Conservation (phyloP, 2,329 filamentous ascomycete species). For the Tolypocladium amazonense region DNA sequence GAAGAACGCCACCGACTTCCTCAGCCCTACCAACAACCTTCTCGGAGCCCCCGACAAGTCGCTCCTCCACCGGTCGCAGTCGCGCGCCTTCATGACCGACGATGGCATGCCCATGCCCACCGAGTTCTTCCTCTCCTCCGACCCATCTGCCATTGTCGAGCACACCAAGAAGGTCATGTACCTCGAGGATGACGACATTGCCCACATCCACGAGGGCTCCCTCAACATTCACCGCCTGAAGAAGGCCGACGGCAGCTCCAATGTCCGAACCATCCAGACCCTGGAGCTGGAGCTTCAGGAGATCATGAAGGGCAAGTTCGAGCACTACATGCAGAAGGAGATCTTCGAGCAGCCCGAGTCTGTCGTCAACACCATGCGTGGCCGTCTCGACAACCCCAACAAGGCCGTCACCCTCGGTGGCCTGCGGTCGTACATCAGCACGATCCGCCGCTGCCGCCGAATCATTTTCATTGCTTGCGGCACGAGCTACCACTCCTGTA, state of each 20-base stretch:
- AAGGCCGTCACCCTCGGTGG: slow-evolving; percentile 94
- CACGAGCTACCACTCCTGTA: slow-evolving; percentile 97
- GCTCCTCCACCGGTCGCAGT: slow-evolving; percentile 95
- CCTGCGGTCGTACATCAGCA: slow-evolving; percentile 89
- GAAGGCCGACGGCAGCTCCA: slow-evolving; percentile 93
- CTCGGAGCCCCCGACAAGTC: slow-evolving; percentile 94
- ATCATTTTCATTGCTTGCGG: slow-evolving; percentile 99
- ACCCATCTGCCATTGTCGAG: slow-evolving; percentile 96
- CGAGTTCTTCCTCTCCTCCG: slow-evolving; percentile 98
- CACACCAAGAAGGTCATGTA: slow-evolving; percentile 99
- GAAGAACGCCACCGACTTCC: slow-evolving; percentile 64
- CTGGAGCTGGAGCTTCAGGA: slow-evolving; percentile 98
- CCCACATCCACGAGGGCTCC: slow-evolving; percentile 97
- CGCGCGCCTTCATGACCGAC: slow-evolving; percentile 96
- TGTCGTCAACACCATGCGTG: slow-evolving; percentile 99
- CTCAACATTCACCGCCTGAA: slow-evolving; percentile 97
- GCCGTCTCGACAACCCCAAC: slow-evolving; percentile 86
- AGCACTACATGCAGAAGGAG: slow-evolving; percentile 99
- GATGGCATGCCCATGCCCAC: slow-evolving; percentile 96
- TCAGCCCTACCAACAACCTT: slow-evolving; percentile 49
- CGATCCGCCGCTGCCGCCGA: slow-evolving; percentile 90
- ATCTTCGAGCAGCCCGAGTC: slow-evolving; percentile 99
- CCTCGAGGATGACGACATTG: slow-evolving; percentile 98
- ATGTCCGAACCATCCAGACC: slow-evolving; percentile 96
- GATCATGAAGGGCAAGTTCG: slow-evolving; percentile 99